Evolutionary conservation across 768 basidiomycete genomes (phyloP).

Genomic region (Atractiella rhizophila): DNA sequence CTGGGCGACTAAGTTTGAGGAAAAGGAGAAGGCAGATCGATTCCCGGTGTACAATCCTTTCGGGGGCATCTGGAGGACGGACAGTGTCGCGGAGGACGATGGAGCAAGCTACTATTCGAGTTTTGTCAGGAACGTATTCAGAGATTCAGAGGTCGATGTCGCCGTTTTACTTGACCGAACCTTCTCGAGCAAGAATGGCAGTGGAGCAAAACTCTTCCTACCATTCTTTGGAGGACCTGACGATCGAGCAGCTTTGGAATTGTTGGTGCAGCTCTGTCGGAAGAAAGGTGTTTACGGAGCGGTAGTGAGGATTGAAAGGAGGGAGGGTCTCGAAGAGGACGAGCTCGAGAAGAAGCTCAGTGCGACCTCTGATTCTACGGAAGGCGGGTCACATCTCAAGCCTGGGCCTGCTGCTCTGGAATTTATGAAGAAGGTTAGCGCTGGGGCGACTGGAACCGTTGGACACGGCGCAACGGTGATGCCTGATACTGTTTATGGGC

Average conservation of each 20-base stretch:
- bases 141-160: slow-evolving; percentile 44
- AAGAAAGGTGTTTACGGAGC: slow-evolving; percentile 43
- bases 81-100: slow-evolving; percentile 16
- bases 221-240: slow-evolving; percentile 91
- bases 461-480: slow-evolving; percentile 23
- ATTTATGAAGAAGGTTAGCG: neutral
- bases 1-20: slow-evolving; percentile 4
- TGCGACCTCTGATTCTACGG: neutral
- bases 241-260: slow-evolving; percentile 55
- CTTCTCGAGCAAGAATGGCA: slow-evolving; percentile 20
- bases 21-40: slow-evolving; percentile 13
- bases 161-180: slow-evolving; percentile 66
- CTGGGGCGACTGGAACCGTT: neutral
- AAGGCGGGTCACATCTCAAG: slow-evolving; percentile 21
- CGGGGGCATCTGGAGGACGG: too few species aligned
- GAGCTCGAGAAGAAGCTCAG: neutral
- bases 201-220: slow-evolving; percentile 42
- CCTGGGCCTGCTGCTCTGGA: slow-evolving; percentile 1
- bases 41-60: too few species aligned
- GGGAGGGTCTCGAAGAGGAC: slow-evolving; percentile 14
- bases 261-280: slow-evolving; percentile 56
- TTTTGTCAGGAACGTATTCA: slow-evolving; percentile 60
- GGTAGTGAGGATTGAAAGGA: slow-evolving; percentile 36
- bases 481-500: slow-evolving; percentile 46
- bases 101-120: slow-evolving; percentile 36